Evolutionary conservation across 371 early-diverging fungal species (phyloP).

Genomic region (Zopfochytrium polystomum): DNA sequence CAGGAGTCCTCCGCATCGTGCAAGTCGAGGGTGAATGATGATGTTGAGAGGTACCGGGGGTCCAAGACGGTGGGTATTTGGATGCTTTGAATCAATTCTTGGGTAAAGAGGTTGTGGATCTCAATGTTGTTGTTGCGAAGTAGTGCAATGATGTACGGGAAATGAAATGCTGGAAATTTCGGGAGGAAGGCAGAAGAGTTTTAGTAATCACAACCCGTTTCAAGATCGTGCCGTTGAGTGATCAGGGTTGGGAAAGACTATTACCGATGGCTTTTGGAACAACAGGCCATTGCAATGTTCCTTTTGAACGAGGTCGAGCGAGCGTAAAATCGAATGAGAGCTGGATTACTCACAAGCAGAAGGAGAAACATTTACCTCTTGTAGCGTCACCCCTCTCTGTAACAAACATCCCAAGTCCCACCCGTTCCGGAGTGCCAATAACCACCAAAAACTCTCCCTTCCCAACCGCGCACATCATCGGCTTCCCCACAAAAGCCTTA

Average conservation of each 20-base stretch:
- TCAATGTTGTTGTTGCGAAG: constrained; percentile 66
- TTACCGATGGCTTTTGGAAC: constrained; percentile 64
- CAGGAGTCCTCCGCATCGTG: background rate
- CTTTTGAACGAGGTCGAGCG: constrained; percentile 25
- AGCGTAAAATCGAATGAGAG: constrained; percentile 4
- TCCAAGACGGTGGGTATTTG: constrained; percentile 49
- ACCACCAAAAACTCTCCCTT: constrained; percentile 72
- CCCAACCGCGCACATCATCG: constrained; percentile 60
- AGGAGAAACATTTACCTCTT: constrained; percentile 38
- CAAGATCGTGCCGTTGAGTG: background rate
- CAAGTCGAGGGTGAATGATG: constrained; percentile 30
- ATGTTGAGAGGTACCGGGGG: constrained; percentile 27
- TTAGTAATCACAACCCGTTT: constrained; percentile 1
- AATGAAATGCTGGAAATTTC: constrained; percentile 55
- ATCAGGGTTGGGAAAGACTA: background rate
- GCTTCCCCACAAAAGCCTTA: constrained; percentile 51
- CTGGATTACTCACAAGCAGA: background rate
- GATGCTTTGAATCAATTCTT: constrained; percentile 60
- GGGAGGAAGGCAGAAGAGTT: constrained; percentile 7
- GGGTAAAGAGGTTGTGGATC: constrained; percentile 73
- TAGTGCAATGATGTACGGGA: constrained; percentile 72
- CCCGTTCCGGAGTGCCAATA: constrained; percentile 54
- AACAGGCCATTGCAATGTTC: constrained; percentile 73
- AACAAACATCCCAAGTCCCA: constrained; percentile 73
- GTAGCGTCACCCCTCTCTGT: constrained; percentile 67